Percentiles rank a stretch among this genome's conserved stretches.
phyloP scores from a whole-genome alignment of 2,329 filamentous ascomycete genomes.

The Phaeosphaeriaceae sp. region DNA sequence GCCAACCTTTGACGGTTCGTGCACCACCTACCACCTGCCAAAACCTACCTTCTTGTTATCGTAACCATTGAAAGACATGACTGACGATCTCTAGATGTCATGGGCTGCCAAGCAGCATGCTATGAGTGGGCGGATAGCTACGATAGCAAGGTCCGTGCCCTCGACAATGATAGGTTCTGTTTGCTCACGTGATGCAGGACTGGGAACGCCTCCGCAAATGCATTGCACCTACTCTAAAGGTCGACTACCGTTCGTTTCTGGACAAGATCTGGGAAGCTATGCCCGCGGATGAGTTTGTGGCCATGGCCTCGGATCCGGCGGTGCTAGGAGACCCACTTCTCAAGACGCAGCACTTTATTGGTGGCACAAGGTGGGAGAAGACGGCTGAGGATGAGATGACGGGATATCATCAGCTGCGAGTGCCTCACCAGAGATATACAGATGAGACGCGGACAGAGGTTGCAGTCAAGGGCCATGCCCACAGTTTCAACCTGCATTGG shows the following conservation, averaged over 20 bases:
- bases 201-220: conserved; percentile 65
- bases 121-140: conserved; percentile 72
- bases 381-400: conserved; percentile 56
- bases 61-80: background rate
- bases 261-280: conserved; percentile 63
- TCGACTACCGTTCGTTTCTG: conserved; percentile 71
- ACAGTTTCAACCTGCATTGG: conserved; percentile 61
- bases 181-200: conserved; percentile 48
- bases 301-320: conserved; percentile 58
- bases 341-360: conserved; percentile 65
- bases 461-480: conserved; percentile 62
- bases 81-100: conserved; percentile 52
- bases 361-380: conserved; percentile 60
- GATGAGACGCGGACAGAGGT: conserved; percentile 57
- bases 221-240: conserved; percentile 67
- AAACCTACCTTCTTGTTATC: background rate
- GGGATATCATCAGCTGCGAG: conserved; percentile 64
- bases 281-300: conserved; percentile 61
- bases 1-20: conserved; percentile 44
- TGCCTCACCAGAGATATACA: conserved; percentile 63
- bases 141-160: conserved; percentile 60
- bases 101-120: conserved; percentile 57
- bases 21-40: no score
- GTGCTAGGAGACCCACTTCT: conserved; percentile 62
- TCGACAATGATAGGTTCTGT: background rate